Conservation (phyloP, 2,329 filamentous ascomycete species). For the Huntiella omanensis region DNA sequence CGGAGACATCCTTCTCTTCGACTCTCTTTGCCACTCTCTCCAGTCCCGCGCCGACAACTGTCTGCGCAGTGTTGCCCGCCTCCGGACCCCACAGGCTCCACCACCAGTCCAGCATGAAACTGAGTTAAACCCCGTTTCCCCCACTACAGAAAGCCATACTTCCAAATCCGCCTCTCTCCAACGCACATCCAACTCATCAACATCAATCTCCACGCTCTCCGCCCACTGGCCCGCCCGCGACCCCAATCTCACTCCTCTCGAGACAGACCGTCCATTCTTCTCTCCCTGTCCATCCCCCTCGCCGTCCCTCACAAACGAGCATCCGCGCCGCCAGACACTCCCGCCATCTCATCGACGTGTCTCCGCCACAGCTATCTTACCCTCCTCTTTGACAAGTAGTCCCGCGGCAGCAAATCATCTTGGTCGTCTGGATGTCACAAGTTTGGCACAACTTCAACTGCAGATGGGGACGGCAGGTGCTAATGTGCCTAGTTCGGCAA, state of each 20-base stretch:
- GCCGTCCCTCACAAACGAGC: constrained; percentile 17
- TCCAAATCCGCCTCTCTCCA: too few relatives aligned
- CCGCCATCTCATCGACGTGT: not conserved
- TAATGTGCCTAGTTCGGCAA: not conserved
- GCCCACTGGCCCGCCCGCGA: not conserved
- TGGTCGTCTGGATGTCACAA: constrained; percentile 6
- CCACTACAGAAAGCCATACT: not conserved
- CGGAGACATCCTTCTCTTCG: constrained; percentile 35
- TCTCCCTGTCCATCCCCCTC: too few relatives aligned
- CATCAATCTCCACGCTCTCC: not conserved
- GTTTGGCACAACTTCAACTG: constrained; percentile 7
- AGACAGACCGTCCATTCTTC: constrained; percentile 9
- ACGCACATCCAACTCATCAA: not conserved
- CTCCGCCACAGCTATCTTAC: not conserved
- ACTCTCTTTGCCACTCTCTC: constrained; percentile 29
- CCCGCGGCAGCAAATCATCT: constrained; percentile 4
- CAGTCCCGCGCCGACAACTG: constrained; percentile 33
- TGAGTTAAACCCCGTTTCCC: not conserved
- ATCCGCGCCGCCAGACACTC: constrained; percentile 1
- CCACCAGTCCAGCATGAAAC: not conserved
- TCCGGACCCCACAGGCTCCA: constrained; percentile 17
- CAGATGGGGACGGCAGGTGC: not conserved
- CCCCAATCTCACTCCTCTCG: constrained; percentile 17
- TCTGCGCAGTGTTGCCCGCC: constrained; percentile 28
- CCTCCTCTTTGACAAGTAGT: not conserved